These are phyloP conservation scores for Trebouxia sp. DNA, from an alignment of 139 green algal species.

Conservation along the genomic window DNA sequence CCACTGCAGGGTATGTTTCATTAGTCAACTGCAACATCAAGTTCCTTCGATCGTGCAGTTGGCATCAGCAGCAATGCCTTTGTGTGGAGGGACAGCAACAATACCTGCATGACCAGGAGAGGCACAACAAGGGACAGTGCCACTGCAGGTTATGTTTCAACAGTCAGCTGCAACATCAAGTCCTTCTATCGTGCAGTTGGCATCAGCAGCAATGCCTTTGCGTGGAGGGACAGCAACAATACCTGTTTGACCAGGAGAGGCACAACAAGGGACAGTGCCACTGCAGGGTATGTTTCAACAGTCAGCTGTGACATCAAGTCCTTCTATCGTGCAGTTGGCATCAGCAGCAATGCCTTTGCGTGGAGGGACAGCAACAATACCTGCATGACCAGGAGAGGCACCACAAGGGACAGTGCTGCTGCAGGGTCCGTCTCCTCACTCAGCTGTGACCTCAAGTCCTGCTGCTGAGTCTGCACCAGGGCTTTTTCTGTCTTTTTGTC, in stretches of 20 bases:
- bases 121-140: slow-evolving; percentile 72
- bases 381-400: slow-evolving; percentile 67
- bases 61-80: background rate
- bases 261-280: slow-evolving; percentile 67
- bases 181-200: background rate
- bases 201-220: background rate
- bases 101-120: slow-evolving; percentile 55
- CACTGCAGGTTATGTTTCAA: slow-evolving; percentile 50
- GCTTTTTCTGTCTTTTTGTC: slow-evolving; percentile 82
- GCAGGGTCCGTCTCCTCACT: slow-evolving; percentile 53
- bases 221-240: background rate
- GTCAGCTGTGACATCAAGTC: background rate
- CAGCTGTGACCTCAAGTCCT: slow-evolving; percentile 40
- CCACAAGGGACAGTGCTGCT: slow-evolving; percentile 62
- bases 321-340: background rate
- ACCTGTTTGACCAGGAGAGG: slow-evolving; percentile 62
- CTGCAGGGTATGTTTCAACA: slow-evolving; percentile 49
- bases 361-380: slow-evolving; percentile 6
- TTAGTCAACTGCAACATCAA: background rate
- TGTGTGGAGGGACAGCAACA: background rate
- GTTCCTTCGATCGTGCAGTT: background rate
- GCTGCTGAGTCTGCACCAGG: slow-evolving; percentile 37
- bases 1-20: slow-evolving; percentile 51
- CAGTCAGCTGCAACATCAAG: background rate
- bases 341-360: background rate